Percentiles rank a stretch among this genome's conserved stretches.
Evolutionary conservation across 1,284 basidiomycete genomes (phyloP).

Genomic region (Leccinum subrobustum): DNA sequence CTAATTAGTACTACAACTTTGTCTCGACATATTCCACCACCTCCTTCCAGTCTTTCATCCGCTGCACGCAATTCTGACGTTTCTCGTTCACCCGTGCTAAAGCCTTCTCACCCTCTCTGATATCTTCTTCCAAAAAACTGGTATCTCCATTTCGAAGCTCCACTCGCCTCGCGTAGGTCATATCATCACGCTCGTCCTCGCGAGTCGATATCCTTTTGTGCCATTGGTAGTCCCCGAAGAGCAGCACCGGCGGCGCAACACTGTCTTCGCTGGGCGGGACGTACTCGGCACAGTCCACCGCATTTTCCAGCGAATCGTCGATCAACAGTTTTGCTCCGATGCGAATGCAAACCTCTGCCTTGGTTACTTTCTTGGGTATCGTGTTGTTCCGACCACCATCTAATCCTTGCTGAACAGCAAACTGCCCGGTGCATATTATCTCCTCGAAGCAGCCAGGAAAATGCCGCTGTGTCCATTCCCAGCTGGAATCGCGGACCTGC

Average conservation of each 20-base stretch:
- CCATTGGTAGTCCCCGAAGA: slow-evolving; percentile 81
- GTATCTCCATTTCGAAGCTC: slow-evolving; percentile 44
- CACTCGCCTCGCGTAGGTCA: slow-evolving; percentile 58
- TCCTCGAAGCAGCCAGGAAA: slow-evolving; percentile 68
- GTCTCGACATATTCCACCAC: slow-evolving; percentile 39
- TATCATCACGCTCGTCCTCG: slow-evolving; percentile 49
- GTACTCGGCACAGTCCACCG: slow-evolving; percentile 51
- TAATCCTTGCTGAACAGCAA: slow-evolving; percentile 38
- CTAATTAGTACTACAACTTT: neutral
- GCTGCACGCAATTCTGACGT: slow-evolving; percentile 40
- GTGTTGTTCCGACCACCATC: slow-evolving; percentile 36
- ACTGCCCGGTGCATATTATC: slow-evolving; percentile 76
- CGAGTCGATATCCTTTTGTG: slow-evolving; percentile 50
- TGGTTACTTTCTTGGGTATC: slow-evolving; percentile 59
- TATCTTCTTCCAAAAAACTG: slow-evolving; percentile 60
- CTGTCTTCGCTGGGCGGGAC: slow-evolving; percentile 18
- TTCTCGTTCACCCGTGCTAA: slow-evolving; percentile 32
- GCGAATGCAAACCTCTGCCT: slow-evolving; percentile 69
- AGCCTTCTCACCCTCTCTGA: slow-evolving; percentile 14
- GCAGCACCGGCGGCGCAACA: slow-evolving; percentile 50
- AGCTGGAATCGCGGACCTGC: slow-evolving; percentile 57
- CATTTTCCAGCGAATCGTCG: slow-evolving; percentile 81
- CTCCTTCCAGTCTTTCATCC: slow-evolving; percentile 58
- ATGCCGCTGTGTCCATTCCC: slow-evolving; percentile 65
- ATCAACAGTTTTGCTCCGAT: slow-evolving; percentile 65